These are phyloP conservation scores for Tricholoma sp. DNA, from an alignment of 768 basidiomycete genomes.

Conservation along the genomic window DNA sequence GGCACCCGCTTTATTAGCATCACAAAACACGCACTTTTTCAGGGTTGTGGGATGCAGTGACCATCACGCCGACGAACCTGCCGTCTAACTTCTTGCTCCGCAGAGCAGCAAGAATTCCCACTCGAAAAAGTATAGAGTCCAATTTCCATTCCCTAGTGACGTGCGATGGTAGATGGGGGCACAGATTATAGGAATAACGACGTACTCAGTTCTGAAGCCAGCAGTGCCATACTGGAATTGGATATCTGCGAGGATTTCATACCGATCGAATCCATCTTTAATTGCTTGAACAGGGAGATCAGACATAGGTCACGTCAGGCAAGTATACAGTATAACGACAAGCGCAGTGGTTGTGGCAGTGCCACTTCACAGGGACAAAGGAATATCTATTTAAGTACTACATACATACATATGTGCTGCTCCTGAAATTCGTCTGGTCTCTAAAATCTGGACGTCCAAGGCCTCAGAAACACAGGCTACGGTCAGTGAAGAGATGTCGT, in stretches of 20 bases:
- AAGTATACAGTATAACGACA: too few species aligned
- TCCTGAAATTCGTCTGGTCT: too few species aligned
- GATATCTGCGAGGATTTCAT: constrained; percentile 68
- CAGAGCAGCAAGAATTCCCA: constrained; percentile 85
- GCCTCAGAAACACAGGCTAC: too few species aligned
- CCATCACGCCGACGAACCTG: constrained; percentile 94
- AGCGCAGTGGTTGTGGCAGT: not conserved
- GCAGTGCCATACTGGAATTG: constrained; percentile 90
- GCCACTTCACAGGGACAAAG: too few species aligned
- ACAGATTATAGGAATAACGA: constrained; percentile 12
- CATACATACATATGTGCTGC: too few species aligned
- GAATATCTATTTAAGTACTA: too few species aligned
- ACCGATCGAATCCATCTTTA: constrained; percentile 44
- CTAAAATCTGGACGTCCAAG: too few species aligned
- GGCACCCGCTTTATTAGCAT: constrained; percentile 1
- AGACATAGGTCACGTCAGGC: constrained; percentile 25
- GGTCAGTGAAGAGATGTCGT: too few species aligned
- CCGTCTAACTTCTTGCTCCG: constrained; percentile 91
- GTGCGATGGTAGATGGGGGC: constrained; percentile 9
- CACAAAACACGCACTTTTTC: constrained; percentile 57
- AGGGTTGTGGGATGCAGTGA: constrained; percentile 99
- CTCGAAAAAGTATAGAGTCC: constrained; percentile 91
- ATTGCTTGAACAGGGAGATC: constrained; percentile 39
- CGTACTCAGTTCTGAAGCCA: constrained; percentile 89
- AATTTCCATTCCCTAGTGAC: constrained; percentile 55